Conservation (phyloP, 2,329 filamentous ascomycete genomes). For the Boeremia lycopersici region DNA sequence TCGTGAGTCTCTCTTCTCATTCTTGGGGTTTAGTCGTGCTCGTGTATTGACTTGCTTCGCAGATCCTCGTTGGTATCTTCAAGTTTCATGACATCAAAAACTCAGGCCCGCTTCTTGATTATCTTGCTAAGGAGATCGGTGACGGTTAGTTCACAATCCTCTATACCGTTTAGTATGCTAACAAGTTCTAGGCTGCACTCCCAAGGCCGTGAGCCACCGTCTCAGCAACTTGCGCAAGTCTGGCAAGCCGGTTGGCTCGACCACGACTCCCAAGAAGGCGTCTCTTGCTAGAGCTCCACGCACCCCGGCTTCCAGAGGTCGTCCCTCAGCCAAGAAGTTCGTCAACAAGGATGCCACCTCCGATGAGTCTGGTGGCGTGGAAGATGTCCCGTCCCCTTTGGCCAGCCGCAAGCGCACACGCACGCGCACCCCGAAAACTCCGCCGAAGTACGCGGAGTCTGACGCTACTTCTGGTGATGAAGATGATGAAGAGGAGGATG, state of each 20-base stretch:
- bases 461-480: not conserved
- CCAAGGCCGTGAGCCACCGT: conserved; percentile 34
- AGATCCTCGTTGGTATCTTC: conserved; percentile 14
- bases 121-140: conserved; percentile 1
- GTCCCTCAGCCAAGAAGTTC: not conserved
- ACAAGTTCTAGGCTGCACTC: conserved; percentile 25
- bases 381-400: not conserved
- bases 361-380: not conserved
- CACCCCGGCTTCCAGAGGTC: not conserved
- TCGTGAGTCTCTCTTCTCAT: not conserved
- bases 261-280: not conserved
- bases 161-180: not conserved
- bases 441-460: not conserved
- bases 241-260: not conserved
- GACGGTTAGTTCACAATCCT: not conserved
- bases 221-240: conserved; percentile 26
- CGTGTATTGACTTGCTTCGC: not conserved
- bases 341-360: not conserved
- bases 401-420: conserved; percentile 1
- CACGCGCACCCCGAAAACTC: not conserved
- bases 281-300: not conserved
- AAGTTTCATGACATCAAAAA: conserved; percentile 11
- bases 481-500: conserved; percentile 1
- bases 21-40: too few species aligned
- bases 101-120: not conserved